Percentiles rank a stretch among this genome's conserved stretches.
Conservation (phyloP, 2,329 filamentous ascomycete species). For the Xylariaceae sp. region DNA sequence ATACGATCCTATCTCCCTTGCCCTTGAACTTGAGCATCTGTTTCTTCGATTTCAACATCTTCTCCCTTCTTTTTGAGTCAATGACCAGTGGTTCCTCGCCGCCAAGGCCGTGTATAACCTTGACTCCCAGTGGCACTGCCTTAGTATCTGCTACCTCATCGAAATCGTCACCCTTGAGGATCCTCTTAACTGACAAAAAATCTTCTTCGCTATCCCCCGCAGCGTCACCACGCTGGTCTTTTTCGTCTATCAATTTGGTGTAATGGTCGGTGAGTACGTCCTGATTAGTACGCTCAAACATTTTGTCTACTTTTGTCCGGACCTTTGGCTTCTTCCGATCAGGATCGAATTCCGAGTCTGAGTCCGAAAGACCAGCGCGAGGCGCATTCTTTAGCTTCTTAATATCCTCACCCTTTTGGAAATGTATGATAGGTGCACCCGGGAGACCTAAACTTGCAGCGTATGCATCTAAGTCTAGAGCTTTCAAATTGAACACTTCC, state of each 20-base stretch:
- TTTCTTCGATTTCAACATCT: slow-evolving; percentile 94
- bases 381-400: slow-evolving; percentile 89
- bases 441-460: slow-evolving; percentile 86
- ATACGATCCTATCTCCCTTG: slow-evolving; percentile 82
- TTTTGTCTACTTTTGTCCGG: slow-evolving; percentile 93
- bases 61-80: slow-evolving; percentile 94
- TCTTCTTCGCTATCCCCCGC: slow-evolving; percentile 68
- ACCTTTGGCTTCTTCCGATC: slow-evolving; percentile 66
- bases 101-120: slow-evolving; percentile 70
- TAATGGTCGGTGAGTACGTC: slow-evolving; percentile 96
- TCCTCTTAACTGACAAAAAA: slow-evolving; percentile 87
- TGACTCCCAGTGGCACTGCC: slow-evolving; percentile 51
- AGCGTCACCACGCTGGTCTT: slow-evolving; percentile 44
- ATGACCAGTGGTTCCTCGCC: slow-evolving; percentile 77
- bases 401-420: slow-evolving; percentile 85
- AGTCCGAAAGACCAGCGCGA: slow-evolving; percentile 69
- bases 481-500: slow-evolving; percentile 83
- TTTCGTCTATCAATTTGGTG: slow-evolving; percentile 75
- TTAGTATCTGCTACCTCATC: slow-evolving; percentile 54
- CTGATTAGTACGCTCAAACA: slow-evolving; percentile 97
- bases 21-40: slow-evolving; percentile 90
- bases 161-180: slow-evolving; percentile 74
- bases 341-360: slow-evolving; percentile 62
- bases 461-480: slow-evolving; percentile 84
- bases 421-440: slow-evolving; percentile 91